Evolutionary conservation across 805 yeast genomes (phyloP).

Genomic region (Zygosaccharomyces lentus): DNA sequence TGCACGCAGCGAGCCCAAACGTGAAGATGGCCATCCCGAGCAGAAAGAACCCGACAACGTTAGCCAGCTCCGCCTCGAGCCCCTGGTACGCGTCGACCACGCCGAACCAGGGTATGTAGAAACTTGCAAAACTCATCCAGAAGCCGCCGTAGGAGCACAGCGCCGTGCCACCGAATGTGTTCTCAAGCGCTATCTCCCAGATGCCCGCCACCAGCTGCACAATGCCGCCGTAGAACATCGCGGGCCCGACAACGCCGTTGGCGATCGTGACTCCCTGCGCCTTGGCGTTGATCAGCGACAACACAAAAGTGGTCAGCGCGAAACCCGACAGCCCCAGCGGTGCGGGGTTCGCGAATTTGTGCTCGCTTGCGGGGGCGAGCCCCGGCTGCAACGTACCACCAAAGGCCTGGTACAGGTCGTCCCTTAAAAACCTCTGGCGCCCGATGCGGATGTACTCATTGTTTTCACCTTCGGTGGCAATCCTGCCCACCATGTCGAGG

Average conservation of each 20-base stretch:
- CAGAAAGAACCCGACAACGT: constrained; percentile 55
- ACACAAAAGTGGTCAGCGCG: constrained; percentile 55
- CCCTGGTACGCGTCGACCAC: constrained; percentile 47
- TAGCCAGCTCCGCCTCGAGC: constrained; percentile 33
- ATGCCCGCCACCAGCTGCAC: constrained; percentile 58
- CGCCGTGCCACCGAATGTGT: constrained; percentile 64
- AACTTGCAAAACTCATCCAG: constrained; percentile 60
- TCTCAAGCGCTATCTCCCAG: constrained; percentile 57
- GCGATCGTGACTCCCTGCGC: constrained; percentile 49
- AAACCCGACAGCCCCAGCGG: constrained; percentile 57
- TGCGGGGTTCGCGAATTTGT: constrained; percentile 60
- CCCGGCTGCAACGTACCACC: constrained; percentile 82
- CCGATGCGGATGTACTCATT: constrained; percentile 68
- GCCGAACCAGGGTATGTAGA: constrained; percentile 53
- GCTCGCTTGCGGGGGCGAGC: constrained; percentile 46
- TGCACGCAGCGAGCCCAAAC: constrained; percentile 44
- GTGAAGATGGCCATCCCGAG: constrained; percentile 60
- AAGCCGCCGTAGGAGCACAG: constrained; percentile 59
- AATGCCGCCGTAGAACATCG: constrained; percentile 58
- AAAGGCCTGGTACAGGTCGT: constrained; percentile 57
- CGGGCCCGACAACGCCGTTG: constrained; percentile 50
- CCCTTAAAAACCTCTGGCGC: constrained; percentile 55
- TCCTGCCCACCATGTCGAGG: constrained; percentile 17
- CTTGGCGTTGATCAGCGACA: constrained; percentile 48
- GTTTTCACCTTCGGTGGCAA: constrained; percentile 40